These are phyloP conservation scores for Mucuna pruriens DNA, from an alignment of 306 rosid genomes.

Conservation along the genomic window DNA sequence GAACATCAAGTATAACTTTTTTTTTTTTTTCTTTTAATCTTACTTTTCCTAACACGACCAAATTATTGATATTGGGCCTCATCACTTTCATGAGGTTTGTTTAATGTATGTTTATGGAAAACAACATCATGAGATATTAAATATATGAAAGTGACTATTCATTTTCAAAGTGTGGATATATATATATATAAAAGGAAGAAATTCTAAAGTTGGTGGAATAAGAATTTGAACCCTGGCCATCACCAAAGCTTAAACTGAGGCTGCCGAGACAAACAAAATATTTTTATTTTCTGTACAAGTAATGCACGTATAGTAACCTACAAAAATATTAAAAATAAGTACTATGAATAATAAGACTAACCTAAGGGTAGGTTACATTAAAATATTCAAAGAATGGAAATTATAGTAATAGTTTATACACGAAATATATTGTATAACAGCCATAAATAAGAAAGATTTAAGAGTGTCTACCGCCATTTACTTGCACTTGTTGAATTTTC, in stretches of 20 bases:
- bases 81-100: not conserved
- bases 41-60: not conserved
- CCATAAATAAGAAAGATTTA: too few relatives aligned
- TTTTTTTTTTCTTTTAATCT: not conserved
- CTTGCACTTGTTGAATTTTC: too few relatives aligned
- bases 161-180: too few relatives aligned
- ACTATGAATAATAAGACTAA: not conserved
- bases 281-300: not conserved
- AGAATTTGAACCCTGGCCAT: not conserved
- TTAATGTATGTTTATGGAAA: not conserved
- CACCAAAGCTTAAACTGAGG: not conserved
- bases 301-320: not conserved
- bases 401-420: too few relatives aligned
- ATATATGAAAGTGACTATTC: not conserved
- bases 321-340: too few relatives aligned
- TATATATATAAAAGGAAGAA: not conserved
- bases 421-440: too few relatives aligned
- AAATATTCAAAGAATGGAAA: too few relatives aligned
- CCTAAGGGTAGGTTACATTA: too few relatives aligned
- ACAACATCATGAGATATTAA: not conserved
- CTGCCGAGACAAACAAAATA: not conserved
- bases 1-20: not conserved
- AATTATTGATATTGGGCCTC: not conserved
- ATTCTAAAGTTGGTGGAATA: not conserved
- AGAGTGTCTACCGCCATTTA: too few relatives aligned